phyloP scores from a whole-genome alignment of 495 filamentous ascomycete species.

The Neurospora sp. region DNA sequence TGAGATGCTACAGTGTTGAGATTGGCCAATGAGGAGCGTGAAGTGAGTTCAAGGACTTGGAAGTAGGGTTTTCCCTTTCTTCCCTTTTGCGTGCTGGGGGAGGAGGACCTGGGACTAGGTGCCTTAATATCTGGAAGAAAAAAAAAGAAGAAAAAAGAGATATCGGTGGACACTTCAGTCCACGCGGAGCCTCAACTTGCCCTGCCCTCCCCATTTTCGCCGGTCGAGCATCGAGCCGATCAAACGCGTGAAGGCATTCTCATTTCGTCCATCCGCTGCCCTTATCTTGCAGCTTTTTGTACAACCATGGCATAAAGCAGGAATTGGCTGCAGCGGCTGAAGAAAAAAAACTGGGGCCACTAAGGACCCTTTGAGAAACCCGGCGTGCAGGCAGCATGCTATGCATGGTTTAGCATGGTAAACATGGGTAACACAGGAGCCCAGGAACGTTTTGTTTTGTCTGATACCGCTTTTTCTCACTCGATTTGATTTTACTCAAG shows the following conservation, averaged over 20 bases:
- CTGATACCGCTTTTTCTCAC: too few relatives aligned
- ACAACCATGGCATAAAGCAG: background rate
- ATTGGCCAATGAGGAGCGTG: background rate
- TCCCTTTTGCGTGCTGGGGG: background rate
- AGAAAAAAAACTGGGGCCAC: background rate
- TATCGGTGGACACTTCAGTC: background rate
- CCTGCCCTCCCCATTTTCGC: background rate
- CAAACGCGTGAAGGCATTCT: background rate
- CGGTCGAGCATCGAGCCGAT: background rate
- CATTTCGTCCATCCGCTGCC: background rate
- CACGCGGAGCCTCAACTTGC: background rate
- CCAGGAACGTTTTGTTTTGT: background rate
- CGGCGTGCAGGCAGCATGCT: background rate
- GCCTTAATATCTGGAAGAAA: background rate
- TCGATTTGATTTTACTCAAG: too few relatives aligned
- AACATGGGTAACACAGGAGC: background rate
- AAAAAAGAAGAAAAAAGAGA: background rate
- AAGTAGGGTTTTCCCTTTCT: background rate
- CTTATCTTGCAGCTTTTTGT: background rate
- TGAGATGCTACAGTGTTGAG: background rate
- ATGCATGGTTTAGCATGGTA: background rate
- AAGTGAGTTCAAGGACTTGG: background rate
- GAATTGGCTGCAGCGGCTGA: background rate
- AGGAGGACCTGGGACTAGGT: background rate
- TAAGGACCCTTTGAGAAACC: background rate